Conservation (phyloP, 495 filamentous ascomycete species). For the Neurospora hispaniola region DNA sequence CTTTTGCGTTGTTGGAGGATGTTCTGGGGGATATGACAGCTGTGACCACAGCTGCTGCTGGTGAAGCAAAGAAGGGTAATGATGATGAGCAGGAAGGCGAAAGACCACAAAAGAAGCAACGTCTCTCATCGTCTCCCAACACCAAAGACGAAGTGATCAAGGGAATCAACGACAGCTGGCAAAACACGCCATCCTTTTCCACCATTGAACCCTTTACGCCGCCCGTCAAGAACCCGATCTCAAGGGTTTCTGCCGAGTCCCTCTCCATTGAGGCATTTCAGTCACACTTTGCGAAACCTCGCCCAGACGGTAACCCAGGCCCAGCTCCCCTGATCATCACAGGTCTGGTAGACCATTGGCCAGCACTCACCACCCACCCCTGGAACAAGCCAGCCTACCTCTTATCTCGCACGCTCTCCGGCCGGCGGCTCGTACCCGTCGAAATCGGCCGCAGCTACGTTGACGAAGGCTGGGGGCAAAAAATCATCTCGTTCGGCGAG, state of each 20-base stretch:
- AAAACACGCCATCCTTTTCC: slow-evolving; percentile 29
- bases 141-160: neutral
- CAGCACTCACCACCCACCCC: slow-evolving; percentile 53
- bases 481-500: slow-evolving; percentile 62
- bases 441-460: slow-evolving; percentile 89
- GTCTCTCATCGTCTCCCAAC: slow-evolving; percentile 1
- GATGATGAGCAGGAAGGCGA: neutral
- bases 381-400: slow-evolving; percentile 74
- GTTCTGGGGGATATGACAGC: slow-evolving; percentile 8
- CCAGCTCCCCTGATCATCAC: slow-evolving; percentile 61
- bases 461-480: slow-evolving; percentile 76
- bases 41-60: neutral
- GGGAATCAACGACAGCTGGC: slow-evolving; percentile 2
- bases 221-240: slow-evolving; percentile 27
- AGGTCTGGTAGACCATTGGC: slow-evolving; percentile 58
- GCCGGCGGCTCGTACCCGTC: slow-evolving; percentile 72
- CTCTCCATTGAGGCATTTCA: slow-evolving; percentile 56
- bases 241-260: slow-evolving; percentile 12
- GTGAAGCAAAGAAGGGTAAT: neutral
- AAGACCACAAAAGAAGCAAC: slow-evolving; percentile 16
- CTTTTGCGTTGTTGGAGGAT: slow-evolving; percentile 37
- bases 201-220: slow-evolving; percentile 32
- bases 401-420: slow-evolving; percentile 60
- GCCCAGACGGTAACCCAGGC: slow-evolving; percentile 12
- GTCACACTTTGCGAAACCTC: slow-evolving; percentile 37